phyloP scores from a whole-genome alignment of 78 protist genomes.

The Tieghemostelium lacteum region DNA sequence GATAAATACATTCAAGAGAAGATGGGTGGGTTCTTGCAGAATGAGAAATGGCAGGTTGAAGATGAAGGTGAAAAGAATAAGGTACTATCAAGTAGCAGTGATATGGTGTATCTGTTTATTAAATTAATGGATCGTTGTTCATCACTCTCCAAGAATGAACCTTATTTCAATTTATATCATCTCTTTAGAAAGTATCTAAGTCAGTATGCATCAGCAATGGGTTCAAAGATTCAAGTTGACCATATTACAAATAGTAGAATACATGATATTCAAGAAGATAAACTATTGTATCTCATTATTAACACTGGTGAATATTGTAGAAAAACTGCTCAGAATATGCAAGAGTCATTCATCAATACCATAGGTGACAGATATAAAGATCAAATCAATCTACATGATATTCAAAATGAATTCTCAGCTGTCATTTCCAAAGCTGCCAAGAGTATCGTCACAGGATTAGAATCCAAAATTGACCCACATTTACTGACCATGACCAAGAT shows the following conservation, averaged over 20 bases:
- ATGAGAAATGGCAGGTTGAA: constrained; percentile 58
- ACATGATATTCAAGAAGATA: constrained; percentile 53
- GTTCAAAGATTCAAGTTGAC: constrained; percentile 5
- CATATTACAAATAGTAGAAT: constrained; percentile 41
- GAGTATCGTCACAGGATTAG: constrained; percentile 49
- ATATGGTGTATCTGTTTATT: constrained; percentile 31
- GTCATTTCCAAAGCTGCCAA: constrained; percentile 69
- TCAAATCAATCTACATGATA: constrained; percentile 37
- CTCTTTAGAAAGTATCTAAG: constrained; percentile 64
- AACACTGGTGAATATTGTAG: constrained; percentile 77
- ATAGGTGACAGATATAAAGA: constrained; percentile 33
- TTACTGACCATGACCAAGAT: constrained; percentile 33
- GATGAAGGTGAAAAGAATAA: constrained; percentile 60
- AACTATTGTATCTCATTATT: constrained; percentile 45
- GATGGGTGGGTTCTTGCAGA: constrained; percentile 10
- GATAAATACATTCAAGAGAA: constrained; percentile 44
- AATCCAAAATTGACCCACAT: constrained; percentile 46
- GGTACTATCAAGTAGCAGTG: constrained; percentile 45
- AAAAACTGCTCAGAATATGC: constrained; percentile 37
- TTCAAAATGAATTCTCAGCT: constrained; percentile 43
- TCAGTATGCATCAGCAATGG: constrained; percentile 30
- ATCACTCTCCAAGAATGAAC: constrained; percentile 38
- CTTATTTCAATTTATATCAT: constrained; percentile 53
- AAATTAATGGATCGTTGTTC: constrained; percentile 50
- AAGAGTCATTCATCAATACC: constrained; percentile 34